phyloP scores from a whole-genome alignment of 352 stramenopile genomes.

The Pythium chondricola region DNA sequence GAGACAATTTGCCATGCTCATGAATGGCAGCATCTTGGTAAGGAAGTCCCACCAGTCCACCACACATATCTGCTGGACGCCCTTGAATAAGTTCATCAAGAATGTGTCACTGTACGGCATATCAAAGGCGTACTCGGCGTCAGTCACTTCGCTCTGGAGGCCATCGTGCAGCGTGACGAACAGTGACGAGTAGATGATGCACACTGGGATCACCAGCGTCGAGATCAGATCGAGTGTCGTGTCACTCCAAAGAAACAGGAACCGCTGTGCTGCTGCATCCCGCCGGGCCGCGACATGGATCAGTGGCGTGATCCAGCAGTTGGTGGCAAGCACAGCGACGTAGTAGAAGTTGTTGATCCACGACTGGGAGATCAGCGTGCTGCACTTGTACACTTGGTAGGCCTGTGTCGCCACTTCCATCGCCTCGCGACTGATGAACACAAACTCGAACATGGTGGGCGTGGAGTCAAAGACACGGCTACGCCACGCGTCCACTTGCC shows the following conservation, averaged over 20 bases:
- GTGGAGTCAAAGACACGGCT: background rate
- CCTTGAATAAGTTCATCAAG: conserved; percentile 7
- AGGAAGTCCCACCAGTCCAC: conserved; percentile 8
- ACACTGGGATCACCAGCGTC: conserved; percentile 6
- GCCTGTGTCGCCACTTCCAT: conserved; percentile 9
- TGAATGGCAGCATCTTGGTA: conserved; percentile 13
- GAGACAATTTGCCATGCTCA: conserved; percentile 9
- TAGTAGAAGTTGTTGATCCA: conserved; percentile 15
- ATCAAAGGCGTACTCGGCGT: conserved; percentile 10
- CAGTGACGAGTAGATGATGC: conserved; percentile 2
- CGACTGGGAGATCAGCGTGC: conserved; percentile 5
- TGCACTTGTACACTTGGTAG: conserved; percentile 17
- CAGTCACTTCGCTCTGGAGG: background rate
- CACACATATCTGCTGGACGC: conserved; percentile 11
- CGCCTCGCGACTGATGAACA: conserved; percentile 9
- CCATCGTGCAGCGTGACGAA: background rate
- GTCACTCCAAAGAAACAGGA: conserved; percentile 8
- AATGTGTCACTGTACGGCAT: conserved; percentile 8
- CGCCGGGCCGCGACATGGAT: background rate
- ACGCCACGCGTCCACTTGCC: background rate
- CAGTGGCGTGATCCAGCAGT: conserved; percentile 12
- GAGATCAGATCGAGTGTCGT: conserved; percentile 5
- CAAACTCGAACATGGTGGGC: conserved; percentile 4
- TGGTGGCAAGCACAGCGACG: conserved; percentile 2
- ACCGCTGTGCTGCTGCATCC: background rate